Evolutionary conservation across 1,284 basidiomycete genomes (phyloP).

Genomic region (Rhodotorula sp.): DNA sequence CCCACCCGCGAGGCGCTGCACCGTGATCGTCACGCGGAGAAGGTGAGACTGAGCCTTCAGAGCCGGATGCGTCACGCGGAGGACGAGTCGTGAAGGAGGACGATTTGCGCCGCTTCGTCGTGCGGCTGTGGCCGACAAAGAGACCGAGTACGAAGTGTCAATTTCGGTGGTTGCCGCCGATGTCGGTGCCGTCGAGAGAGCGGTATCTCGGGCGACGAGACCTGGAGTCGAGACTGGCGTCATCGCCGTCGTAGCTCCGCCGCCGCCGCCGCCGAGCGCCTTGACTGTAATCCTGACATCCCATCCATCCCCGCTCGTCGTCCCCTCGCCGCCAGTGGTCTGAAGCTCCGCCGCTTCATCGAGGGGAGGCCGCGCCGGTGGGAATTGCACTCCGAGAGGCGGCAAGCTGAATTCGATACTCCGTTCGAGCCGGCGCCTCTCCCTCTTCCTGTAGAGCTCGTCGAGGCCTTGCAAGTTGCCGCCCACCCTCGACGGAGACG

Average conservation of each 20-base stretch:
- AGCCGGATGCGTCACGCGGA: constrained; percentile 34
- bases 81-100: constrained; percentile 14
- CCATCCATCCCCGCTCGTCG: constrained; percentile 66
- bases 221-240: constrained; percentile 53
- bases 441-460: constrained; percentile 62
- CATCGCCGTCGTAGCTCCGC: constrained; percentile 56
- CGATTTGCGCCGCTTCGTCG: neutral
- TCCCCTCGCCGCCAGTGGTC: neutral
- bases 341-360: neutral
- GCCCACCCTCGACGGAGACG: constrained; percentile 12
- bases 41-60: constrained; percentile 60
- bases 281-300: constrained; percentile 70
- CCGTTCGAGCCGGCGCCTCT: constrained; percentile 65
- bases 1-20: constrained; percentile 71
- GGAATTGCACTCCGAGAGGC: constrained; percentile 57
- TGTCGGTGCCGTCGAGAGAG: constrained; percentile 41
- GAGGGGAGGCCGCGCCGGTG: neutral
- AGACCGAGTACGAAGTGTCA: neutral
- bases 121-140: neutral
- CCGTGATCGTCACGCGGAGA: constrained; percentile 70
- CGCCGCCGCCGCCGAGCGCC: constrained; percentile 54
- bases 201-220: neutral
- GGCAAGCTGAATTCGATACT: constrained; percentile 59
- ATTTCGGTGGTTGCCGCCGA: neutral
- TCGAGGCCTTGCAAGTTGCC: constrained; percentile 53